phyloP scores from a whole-genome alignment of 148 eudicot species.

The Vaccinium darrowii region DNA sequence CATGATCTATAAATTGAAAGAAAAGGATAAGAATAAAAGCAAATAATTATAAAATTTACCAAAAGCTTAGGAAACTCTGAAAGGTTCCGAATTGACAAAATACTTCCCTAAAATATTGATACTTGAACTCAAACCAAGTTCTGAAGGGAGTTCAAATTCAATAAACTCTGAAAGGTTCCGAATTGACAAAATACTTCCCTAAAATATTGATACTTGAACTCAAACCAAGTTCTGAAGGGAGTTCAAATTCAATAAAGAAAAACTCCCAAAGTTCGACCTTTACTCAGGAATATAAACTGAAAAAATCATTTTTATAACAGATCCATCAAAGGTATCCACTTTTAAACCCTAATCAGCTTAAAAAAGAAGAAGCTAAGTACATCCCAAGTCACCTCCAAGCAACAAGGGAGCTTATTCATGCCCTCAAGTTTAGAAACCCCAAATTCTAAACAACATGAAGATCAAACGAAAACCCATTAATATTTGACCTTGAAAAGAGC shows the following conservation, averaged over 20 bases:
- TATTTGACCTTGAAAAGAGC: neutral
- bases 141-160: neutral
- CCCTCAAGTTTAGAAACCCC: slow-evolving; percentile 5
- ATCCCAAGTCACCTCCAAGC: slow-evolving; percentile 3
- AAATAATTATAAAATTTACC: neutral
- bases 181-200: neutral
- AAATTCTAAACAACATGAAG: neutral
- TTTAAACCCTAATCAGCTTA: slow-evolving; percentile 18
- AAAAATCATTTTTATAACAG: neutral
- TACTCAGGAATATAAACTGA: neutral
- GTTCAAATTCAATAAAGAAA: neutral
- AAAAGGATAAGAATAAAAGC: neutral
- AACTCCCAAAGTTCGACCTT: neutral
- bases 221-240: neutral
- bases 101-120: neutral
- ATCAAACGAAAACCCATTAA: neutral
- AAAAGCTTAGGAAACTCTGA: neutral
- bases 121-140: neutral
- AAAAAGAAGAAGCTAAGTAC: neutral
- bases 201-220: neutral
- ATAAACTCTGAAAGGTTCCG: neutral
- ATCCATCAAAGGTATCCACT: neutral
- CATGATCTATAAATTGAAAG: neutral
- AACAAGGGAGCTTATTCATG: neutral
- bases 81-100: neutral